Conservation (phyloP, 495 filamentous ascomycete species). For the Hyaloscypha finlandica region DNA sequence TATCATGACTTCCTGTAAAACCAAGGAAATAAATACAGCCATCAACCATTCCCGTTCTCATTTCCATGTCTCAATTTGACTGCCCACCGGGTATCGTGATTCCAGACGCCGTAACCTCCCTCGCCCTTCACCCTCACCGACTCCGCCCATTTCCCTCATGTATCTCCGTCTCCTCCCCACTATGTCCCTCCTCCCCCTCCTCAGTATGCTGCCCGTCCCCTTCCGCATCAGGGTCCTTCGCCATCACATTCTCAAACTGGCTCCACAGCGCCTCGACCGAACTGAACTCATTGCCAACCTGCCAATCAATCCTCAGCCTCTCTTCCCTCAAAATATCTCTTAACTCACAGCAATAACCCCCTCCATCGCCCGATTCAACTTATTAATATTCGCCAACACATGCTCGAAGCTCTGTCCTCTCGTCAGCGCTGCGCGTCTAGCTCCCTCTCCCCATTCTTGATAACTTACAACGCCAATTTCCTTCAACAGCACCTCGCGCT, state of each 20-base stretch:
- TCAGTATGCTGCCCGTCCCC: slow-evolving; percentile 42
- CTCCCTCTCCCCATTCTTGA: background rate
- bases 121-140: slow-evolving; percentile 3
- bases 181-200: slow-evolving; percentile 24
- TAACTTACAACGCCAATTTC: slow-evolving; percentile 74
- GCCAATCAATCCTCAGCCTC: background rate
- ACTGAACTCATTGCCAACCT: slow-evolving; percentile 97
- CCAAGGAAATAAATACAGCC: slow-evolving; percentile 21
- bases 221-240: slow-evolving; percentile 60
- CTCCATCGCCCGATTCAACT: slow-evolving; percentile 88
- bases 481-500: slow-evolving; percentile 72
- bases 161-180: slow-evolving; percentile 30
- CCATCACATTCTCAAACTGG: slow-evolving; percentile 97
- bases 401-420: slow-evolving; percentile 78
- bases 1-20: slow-evolving; percentile 31
- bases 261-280: slow-evolving; percentile 96
- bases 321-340: background rate
- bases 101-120: slow-evolving; percentile 20
- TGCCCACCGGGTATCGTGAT: slow-evolving; percentile 36
- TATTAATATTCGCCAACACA: slow-evolving; percentile 94
- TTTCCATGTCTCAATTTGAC: background rate
- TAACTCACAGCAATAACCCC: slow-evolving; percentile 79
- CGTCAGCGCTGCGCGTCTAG: background rate
- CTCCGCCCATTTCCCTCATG: slow-evolving; percentile 20
- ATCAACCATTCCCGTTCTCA: slow-evolving; percentile 11